Evolutionary conservation across 2,329 filamentous ascomycete species (phyloP).

Genomic region (Sporothrix sp.): DNA sequence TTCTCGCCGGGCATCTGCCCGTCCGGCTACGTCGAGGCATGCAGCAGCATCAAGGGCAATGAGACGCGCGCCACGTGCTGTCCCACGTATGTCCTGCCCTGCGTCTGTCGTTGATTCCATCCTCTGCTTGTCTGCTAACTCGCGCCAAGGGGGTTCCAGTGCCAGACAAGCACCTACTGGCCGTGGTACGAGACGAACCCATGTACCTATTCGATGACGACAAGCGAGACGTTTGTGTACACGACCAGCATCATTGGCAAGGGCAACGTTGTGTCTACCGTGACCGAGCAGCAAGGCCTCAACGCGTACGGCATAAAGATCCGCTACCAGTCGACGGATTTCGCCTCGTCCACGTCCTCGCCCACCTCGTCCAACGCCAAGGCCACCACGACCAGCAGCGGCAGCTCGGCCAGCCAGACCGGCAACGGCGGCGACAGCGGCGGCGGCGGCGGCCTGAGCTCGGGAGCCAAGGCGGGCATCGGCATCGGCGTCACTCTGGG

Average conservation of each 20-base stretch:
- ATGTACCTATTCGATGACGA: slow-evolving; percentile 7
- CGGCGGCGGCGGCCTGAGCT: slow-evolving; percentile 20
- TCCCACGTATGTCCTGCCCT: slow-evolving; percentile 1
- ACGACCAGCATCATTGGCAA: slow-evolving; percentile 5
- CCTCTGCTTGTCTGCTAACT: too few species aligned
- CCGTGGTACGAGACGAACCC: slow-evolving; percentile 9
- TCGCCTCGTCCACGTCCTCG: not conserved
- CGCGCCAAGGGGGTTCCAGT: not conserved
- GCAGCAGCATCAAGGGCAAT: not conserved
- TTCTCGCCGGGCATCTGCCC: slow-evolving; percentile 15
- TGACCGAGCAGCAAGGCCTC: not conserved
- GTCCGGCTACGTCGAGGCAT: slow-evolving; percentile 8
- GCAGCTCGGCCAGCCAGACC: too few species aligned
- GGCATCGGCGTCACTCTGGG: slow-evolving; percentile 27
- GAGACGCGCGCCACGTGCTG: slow-evolving; percentile 14
- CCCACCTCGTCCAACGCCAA: not conserved
- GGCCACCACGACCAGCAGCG: not conserved
- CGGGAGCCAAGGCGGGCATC: slow-evolving; percentile 28
- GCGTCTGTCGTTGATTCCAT: not conserved
- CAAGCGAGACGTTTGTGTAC: not conserved
- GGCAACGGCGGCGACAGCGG: not conserved
- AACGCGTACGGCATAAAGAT: slow-evolving; percentile 14
- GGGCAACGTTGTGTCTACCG: not conserved
- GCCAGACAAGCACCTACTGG: slow-evolving; percentile 1
- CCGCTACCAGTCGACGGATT: slow-evolving; percentile 10